Evolutionary conservation across 306 rosid species (phyloP), one percentile per base, ranked within the genome.

Genomic region (Elaeagnus macrophylla): DNA sequence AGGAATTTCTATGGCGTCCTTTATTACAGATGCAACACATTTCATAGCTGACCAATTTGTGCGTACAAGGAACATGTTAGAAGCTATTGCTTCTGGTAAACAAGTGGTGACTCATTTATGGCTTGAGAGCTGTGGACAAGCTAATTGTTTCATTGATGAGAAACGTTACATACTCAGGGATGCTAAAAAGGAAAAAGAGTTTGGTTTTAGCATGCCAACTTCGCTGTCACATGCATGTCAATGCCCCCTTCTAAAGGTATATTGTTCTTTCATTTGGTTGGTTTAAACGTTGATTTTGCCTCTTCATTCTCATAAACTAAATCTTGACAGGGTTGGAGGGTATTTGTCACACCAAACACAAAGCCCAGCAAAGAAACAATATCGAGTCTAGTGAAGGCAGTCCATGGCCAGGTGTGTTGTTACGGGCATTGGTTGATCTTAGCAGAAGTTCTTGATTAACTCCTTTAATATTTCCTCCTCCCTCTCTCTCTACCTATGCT

Each of bases 121-220:
- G 99, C 70, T 93, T 38, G 89, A 87, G 57, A 84, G 89, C 73
- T 93, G 96, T 68, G 99, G 96, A 52, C 89, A 87, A 81, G 95
- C 96, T 46, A 77, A 72, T 64, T 84, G 95, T 77, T 80, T 87
- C 70, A 73, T 93, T 8, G 99, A 93, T 35, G 96, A 93, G 82
- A 87, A 75, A 70, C 75, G 66, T 42, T 76, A 84, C 71, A 77
- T 93, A 53, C 57, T 93, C 37, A 78, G 94, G 75, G 99, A 87
- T 48, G 66, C 78, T 39, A 84, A 84, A 65, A 93, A 82, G 80
- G 99, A 93, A 68, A 80, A 82, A 82, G 96, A 93, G 75, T 60
- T 80, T 54, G 96, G 95, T 56, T 93, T 93, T 73, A 77, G 76
- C 74, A 75, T 93, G 96, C 83, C 83, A 10, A 75, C 76, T 32